Evolutionary conservation across 768 basidiomycete species (phyloP).

Genomic region (Suillus discolor): DNA sequence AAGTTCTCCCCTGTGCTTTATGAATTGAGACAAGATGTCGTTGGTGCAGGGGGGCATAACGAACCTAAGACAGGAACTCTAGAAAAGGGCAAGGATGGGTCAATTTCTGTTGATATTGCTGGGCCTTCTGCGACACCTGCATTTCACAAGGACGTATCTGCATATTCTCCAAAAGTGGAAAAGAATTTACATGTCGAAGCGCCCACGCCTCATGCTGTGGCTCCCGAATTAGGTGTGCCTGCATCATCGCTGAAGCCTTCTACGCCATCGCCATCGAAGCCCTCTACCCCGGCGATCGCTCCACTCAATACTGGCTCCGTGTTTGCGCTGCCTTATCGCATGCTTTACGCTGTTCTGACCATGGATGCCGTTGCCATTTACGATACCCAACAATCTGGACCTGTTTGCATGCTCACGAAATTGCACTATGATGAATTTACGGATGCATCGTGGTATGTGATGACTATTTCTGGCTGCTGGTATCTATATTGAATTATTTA

Average conservation of each 20-base stretch:
- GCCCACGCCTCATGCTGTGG: constrained; percentile 7
- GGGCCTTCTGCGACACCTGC: constrained; percentile 30
- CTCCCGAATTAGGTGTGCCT: constrained; percentile 15
- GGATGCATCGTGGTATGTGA: constrained; percentile 88
- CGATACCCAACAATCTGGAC: constrained; percentile 94
- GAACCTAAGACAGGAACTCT: constrained; percentile 62
- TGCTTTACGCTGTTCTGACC: constrained; percentile 94
- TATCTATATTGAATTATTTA: constrained; percentile 10
- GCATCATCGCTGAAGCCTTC: constrained; percentile 14
- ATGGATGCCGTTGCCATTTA: constrained; percentile 96
- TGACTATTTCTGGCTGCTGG: constrained; percentile 1
- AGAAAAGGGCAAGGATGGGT: constrained; percentile 66
- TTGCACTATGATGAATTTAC: constrained; percentile 98
- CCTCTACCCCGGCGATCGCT: constrained; percentile 37
- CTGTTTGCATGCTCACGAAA: constrained; percentile 89
- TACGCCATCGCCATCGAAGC: constrained; percentile 19
- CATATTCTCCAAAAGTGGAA: constrained; percentile 9
- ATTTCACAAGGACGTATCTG: constrained; percentile 21
- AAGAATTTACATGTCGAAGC: constrained; percentile 3
- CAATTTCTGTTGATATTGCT: constrained; percentile 60
- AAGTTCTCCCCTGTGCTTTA: constrained; percentile 92
- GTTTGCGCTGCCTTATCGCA: constrained; percentile 89
- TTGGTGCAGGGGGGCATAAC: constrained; percentile 31
- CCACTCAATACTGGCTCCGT: constrained; percentile 57
- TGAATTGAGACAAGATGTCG: constrained; percentile 73